Conservation (phyloP, 371 early-diverging fungal species). For the Blakeslea trispora region DNA sequence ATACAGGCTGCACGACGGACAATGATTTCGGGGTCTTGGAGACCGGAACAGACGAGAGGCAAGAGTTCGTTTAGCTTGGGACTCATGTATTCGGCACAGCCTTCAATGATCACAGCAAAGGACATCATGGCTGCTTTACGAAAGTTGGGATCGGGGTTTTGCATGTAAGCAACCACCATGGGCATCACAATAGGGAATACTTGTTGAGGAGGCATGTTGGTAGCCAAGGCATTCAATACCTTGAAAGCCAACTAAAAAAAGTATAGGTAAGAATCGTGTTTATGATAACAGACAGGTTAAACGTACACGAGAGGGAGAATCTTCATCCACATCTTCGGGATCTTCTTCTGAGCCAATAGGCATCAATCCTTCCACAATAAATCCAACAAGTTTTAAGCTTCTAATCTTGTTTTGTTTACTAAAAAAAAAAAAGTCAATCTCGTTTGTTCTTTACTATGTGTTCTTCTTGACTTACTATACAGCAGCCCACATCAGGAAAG, state of each 20-base stretch:
- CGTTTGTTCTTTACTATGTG: neutral
- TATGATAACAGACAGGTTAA: constrained; percentile 2
- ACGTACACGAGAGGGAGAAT: constrained; percentile 76
- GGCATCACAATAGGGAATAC: constrained; percentile 81
- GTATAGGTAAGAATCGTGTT: neutral
- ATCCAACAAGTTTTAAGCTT: constrained; percentile 76
- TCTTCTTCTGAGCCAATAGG: constrained; percentile 85
- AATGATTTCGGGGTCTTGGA: constrained; percentile 74
- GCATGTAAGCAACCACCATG: constrained; percentile 74
- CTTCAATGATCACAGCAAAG: constrained; percentile 84
- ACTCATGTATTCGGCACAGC: constrained; percentile 83
- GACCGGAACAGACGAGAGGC: constrained; percentile 71
- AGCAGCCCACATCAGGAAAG: constrained; percentile 84
- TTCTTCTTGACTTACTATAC: constrained; percentile 65
- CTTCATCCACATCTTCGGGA: constrained; percentile 83
- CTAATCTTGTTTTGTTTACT: constrained; percentile 80
- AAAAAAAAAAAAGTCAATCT: neutral
- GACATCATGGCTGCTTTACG: constrained; percentile 91
- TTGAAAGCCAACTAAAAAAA: constrained; percentile 56
- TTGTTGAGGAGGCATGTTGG: constrained; percentile 83
- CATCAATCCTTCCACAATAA: constrained; percentile 77
- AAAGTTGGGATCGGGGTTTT: constrained; percentile 66
- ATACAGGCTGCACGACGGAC: constrained; percentile 90
- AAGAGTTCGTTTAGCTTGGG: constrained; percentile 74
- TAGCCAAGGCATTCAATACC: constrained; percentile 76